A percentile compares a stretch with the other conserved stretches of the same genome.
Evolutionary conservation across 805 yeast species (phyloP).

Genomic region (Metschnikowia vanudenii): DNA sequence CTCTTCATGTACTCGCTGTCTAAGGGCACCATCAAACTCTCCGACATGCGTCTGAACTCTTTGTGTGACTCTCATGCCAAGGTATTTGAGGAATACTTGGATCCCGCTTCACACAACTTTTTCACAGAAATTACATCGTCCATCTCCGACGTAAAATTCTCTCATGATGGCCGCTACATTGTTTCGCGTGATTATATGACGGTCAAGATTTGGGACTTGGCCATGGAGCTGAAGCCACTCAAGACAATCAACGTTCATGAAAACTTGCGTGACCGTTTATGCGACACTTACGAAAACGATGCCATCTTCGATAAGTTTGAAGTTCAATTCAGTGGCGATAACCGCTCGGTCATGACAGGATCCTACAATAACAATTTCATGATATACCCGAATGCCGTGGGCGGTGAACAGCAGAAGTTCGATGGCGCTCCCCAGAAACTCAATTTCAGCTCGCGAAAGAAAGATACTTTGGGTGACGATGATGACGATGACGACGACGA

Average conservation of each 20-base stretch:
- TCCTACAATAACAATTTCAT: slow-evolving; percentile 95
- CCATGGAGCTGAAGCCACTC: slow-evolving; percentile 93
- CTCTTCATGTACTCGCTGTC: slow-evolving; percentile 92
- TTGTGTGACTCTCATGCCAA: slow-evolving; percentile 87
- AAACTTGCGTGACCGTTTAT: slow-evolving; percentile 84
- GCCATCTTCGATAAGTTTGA: slow-evolving; percentile 98
- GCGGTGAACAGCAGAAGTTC: slow-evolving; percentile 10
- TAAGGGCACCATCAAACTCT: slow-evolving; percentile 91
- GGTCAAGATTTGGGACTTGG: slow-evolving; percentile 96
- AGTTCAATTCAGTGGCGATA: slow-evolving; percentile 92
- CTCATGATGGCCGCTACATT: slow-evolving; percentile 88
- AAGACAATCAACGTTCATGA: slow-evolving; percentile 95
- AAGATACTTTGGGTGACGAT: slow-evolving; percentile 36
- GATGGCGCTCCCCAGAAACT: slow-evolving; percentile 9
- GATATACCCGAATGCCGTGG: slow-evolving; percentile 85
- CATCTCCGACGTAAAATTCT: slow-evolving; percentile 89
- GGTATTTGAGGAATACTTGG: slow-evolving; percentile 88
- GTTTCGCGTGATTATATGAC: slow-evolving; percentile 98
- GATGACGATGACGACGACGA: slow-evolving; percentile 42
- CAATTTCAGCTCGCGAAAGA: slow-evolving; percentile 12
- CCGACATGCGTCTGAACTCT: slow-evolving; percentile 95
- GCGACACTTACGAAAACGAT: slow-evolving; percentile 98
- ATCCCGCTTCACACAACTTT: slow-evolving; percentile 89
- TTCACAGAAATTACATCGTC: slow-evolving; percentile 96
- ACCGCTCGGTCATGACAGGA: slow-evolving; percentile 91